phyloP scores from a whole-genome alignment of 139 green algal species.

The Volvox africanus region DNA sequence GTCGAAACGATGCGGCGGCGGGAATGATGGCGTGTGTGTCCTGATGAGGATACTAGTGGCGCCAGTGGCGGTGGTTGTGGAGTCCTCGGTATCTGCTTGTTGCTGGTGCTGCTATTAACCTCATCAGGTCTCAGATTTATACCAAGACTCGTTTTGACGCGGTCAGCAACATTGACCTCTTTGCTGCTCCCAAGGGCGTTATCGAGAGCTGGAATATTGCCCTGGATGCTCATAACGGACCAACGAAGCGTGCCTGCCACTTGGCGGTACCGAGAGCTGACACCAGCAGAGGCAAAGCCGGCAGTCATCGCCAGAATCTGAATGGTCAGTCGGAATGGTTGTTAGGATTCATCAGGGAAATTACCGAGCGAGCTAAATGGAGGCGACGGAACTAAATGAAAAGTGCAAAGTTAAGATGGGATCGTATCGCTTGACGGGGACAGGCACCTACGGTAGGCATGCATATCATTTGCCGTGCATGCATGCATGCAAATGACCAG shows the following conservation, averaged over 20 bases:
- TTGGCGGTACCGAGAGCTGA: not conserved
- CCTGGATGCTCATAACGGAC: slow-evolving; percentile 28
- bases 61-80: not conserved
- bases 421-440: too few species aligned
- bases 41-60: not conserved
- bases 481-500: too few species aligned
- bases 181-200: not conserved
- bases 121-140: not conserved
- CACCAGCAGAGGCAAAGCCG: slow-evolving; percentile 10
- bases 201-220: slow-evolving; percentile 40
- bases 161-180: not conserved
- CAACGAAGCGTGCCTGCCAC: slow-evolving; percentile 23
- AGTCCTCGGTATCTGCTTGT: too few species aligned
- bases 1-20: too few species aligned
- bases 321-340: too few species aligned
- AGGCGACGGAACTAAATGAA: too few species aligned
- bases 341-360: too few species aligned
- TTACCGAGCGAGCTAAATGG: too few species aligned
- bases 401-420: too few species aligned
- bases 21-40: not conserved
- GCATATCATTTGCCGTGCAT: too few species aligned
- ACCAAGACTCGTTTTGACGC: not conserved
- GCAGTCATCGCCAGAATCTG: slow-evolving; percentile 38
- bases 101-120: not conserved
- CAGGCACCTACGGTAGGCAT: too few species aligned